Base-by-base conservation (phyloP, 768 basidiomycete species). In the Vishniacozyma victoriae region DNA sequence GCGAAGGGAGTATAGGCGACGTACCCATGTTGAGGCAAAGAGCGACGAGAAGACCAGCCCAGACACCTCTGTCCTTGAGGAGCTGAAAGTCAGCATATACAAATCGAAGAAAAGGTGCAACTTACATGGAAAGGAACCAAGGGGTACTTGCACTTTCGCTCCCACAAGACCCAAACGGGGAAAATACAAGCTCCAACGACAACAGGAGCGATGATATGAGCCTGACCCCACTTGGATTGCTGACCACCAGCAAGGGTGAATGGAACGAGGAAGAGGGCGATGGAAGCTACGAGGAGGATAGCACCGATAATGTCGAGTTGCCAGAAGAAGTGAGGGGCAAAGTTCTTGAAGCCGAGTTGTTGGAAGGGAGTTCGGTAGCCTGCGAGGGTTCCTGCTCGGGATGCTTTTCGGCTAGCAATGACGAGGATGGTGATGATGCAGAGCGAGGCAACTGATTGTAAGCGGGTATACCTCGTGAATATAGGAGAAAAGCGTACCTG, bases 231-330 rank as follows among this genome's bases (percentile, higher is more conserved):
- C 1, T 19, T 23, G 5, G 44, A 35, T 2, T 35, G 16, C 2
- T 54, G 56, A 9, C 69, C 67, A n/a, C 69, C 69, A 3, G 72
- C 72, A 20, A 74, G 57, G 0, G 71, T 70, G 48, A 74, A 64
- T 0, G 72, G 72, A 1, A 72, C 46, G 14, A 74, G 60, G 54
- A 74, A 60, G 14, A 72, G 46, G 1, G 62, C 48, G 19, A 72
- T 55, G 15, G 53, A 35, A 4, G 62, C 65, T 18, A 55, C 50
- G 18, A 67, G 48, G n/a, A 73, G 54, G 42, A 73, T 46, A 5
- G 69, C 42, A 22, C 72, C 72, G 54, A 71, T 45, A 18, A 71
- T 31, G 44, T 73, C 72, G 18, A 69, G 35, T 42, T 73, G 65
- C 65, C 66, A 68, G 55, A 69, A 68, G 9, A 73, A 46, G 16